Conservation (phyloP, 1,139 yeast genomes). For the Saccharomyces pastorianus region DNA sequence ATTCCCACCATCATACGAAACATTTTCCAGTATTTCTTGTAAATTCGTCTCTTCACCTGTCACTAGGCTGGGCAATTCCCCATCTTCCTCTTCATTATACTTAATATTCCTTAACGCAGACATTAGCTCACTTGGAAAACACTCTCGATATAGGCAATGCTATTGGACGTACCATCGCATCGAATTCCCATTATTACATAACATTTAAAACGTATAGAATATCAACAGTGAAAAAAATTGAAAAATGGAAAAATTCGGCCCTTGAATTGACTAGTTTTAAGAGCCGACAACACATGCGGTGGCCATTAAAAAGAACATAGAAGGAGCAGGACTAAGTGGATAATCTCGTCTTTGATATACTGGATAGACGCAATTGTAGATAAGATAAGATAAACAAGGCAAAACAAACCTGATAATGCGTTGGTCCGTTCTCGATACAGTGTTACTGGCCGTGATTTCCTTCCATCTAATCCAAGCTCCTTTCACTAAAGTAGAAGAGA, state of each 20-base stretch:
- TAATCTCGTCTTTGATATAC: no score
- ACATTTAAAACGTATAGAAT: neutral
- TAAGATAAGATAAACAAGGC: no score
- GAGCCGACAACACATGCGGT: neutral
- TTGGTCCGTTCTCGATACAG: conserved; percentile 24
- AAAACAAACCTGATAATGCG: conserved; percentile 9
- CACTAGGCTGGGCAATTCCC: conserved; percentile 49
- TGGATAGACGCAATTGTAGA: no score
- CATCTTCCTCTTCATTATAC: conserved; percentile 31
- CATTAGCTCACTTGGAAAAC: conserved; percentile 9
- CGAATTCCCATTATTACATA: neutral
- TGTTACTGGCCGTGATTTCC: conserved; percentile 32
- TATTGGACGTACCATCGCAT: neutral
- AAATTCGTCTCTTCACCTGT: conserved; percentile 33
- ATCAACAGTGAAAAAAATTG: neutral
- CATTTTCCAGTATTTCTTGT: conserved; percentile 17
- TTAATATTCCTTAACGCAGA: conserved; percentile 27
- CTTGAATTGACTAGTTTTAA: neutral
- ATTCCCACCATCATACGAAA: conserved; percentile 26
- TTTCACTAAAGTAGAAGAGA: conserved; percentile 88
- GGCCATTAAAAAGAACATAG: neutral
- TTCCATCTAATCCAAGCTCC: conserved; percentile 55
- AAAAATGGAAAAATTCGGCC: neutral
- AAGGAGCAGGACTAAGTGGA: no score
- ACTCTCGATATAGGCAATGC: neutral